Conservation (phyloP, 2,329 filamentous ascomycete species). For the Coccinonectria pachysandricola region DNA sequence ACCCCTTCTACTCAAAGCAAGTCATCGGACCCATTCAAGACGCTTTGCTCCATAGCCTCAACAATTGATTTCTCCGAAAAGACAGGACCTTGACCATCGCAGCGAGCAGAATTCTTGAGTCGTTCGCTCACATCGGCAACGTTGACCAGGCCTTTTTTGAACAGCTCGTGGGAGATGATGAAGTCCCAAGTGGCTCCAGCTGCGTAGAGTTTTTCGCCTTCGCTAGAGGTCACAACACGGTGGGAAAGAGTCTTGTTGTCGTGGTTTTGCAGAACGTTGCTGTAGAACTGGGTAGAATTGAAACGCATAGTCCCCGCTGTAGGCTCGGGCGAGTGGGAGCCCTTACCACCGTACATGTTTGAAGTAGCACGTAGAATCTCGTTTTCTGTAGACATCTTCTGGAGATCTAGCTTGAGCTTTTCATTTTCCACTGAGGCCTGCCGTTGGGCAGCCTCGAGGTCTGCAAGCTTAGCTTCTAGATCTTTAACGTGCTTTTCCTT, state of each 20-base stretch:
- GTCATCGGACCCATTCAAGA: slow-evolving; percentile 68
- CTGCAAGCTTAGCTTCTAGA: slow-evolving; percentile 74
- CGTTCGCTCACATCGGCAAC: slow-evolving; percentile 71
- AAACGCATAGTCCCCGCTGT: slow-evolving; percentile 61
- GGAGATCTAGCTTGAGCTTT: slow-evolving; percentile 71
- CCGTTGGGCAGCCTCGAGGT: slow-evolving; percentile 63
- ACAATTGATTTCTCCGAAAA: slow-evolving; percentile 70
- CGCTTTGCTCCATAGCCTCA: slow-evolving; percentile 67
- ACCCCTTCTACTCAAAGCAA: slow-evolving; percentile 44
- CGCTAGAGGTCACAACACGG: slow-evolving; percentile 55
- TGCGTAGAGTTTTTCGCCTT: slow-evolving; percentile 59
- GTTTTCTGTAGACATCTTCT: slow-evolving; percentile 80
- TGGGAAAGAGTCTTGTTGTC: slow-evolving; percentile 55
- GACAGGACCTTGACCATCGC: slow-evolving; percentile 80
- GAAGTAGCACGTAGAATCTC: slow-evolving; percentile 82
- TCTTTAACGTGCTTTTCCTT: slow-evolving; percentile 94
- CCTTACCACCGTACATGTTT: slow-evolving; percentile 23
- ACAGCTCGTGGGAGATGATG: slow-evolving; percentile 71
- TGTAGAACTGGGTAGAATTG: slow-evolving; percentile 62
- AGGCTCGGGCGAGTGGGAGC: slow-evolving; percentile 35
- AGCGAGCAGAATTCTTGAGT: slow-evolving; percentile 64
- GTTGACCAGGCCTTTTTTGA: slow-evolving; percentile 68
- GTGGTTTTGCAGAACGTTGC: slow-evolving; percentile 50
- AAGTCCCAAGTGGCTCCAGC: slow-evolving; percentile 81
- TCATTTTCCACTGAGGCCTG: slow-evolving; percentile 75